phyloP scores from a whole-genome alignment of 768 basidiomycete genomes.

The Macrolepiota dolichaula region DNA sequence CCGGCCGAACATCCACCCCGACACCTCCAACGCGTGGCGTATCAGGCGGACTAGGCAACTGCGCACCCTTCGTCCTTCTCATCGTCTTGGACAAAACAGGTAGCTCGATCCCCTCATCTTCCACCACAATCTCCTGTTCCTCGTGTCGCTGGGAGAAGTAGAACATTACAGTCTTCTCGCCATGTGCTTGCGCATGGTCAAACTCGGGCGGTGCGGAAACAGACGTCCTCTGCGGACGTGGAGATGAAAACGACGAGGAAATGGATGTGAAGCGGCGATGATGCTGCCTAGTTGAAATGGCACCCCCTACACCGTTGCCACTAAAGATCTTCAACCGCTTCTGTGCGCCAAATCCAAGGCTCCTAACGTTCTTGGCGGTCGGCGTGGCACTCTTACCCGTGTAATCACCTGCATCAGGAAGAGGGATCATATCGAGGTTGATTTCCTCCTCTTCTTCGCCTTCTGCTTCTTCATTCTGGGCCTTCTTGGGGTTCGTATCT shows the following conservation, averaged over 20 bases:
- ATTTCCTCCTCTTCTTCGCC: not conserved
- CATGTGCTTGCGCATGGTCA: not conserved
- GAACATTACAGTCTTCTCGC: too few relatives aligned
- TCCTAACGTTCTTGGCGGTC: not conserved
- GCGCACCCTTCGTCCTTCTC: not conserved
- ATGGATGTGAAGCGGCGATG: not conserved
- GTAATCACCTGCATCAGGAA: not conserved
- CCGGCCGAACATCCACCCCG: not conserved
- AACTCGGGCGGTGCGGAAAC: not conserved
- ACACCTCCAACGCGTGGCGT: not conserved
- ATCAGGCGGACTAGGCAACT: slow-evolving; percentile 10
- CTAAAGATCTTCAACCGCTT: not conserved
- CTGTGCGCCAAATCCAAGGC: not conserved
- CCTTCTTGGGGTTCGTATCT: too few relatives aligned
- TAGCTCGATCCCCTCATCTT: slow-evolving; percentile 7
- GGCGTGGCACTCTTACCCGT: not conserved
- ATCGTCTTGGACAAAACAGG: not conserved
- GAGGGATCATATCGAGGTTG: slow-evolving; percentile 4
- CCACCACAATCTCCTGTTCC: not conserved
- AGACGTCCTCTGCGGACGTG: not conserved
- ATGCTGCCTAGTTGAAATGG: not conserved
- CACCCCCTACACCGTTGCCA: not conserved
- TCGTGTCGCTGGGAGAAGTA: too few relatives aligned
- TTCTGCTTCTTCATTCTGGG: not conserved
- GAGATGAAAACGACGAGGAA: slow-evolving; percentile 10